Base-by-base conservation (phyloP, 225 moss, liverwort and hornwort species). In the Pleurozium schreberi region DNA sequence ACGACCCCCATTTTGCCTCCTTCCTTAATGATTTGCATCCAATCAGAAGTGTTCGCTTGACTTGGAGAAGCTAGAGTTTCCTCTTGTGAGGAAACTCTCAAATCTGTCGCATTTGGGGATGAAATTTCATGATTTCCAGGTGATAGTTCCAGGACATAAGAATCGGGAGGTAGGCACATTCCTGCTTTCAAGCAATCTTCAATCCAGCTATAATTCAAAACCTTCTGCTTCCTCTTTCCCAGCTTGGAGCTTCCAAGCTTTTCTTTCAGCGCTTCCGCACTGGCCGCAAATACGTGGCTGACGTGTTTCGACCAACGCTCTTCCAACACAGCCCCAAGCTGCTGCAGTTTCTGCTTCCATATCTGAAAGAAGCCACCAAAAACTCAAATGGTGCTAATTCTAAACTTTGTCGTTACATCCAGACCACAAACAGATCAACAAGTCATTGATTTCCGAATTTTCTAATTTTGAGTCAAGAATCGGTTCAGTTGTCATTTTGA, bases 121-220 rank as follows among this genome's bases (percentile, higher is more conserved):
- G 89, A 76, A 40, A 58, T 38, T 86, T 91, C 90, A 52, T n/a
- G n/a, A n/a, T 50, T 76, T 82, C 70, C 90, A 33, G 89, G 70
- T 45, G 89, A 45, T 3, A 62, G 23, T 34, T 91, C 71, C 58
- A 99, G 92, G 30, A 92, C 74, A 81, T 96, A 96, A 42, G 87
- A 80, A 58, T 94, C 95, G 50, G 69, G 81, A 38, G 95, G 91
- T 68, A 99, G 52, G 47, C 89, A 79, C 42, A 82, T 80, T 64
- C 99, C 99, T 50, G 95, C 87, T 89, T 95, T 99, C 86, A 99
- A 92, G 85, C 99, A 96, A 71, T 96, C 96, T 89, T 99, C 97
- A 83, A 99, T 90, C 99, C 99, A 99, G 18, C 85, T 89, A 84
- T 94, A 99, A 61, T 90, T 94, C 65, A 99, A 83, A 82, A 89